Evolutionary conservation across 2,329 filamentous ascomycete genomes (phyloP).

Genomic region (Ramularia collo-cygni): DNA sequence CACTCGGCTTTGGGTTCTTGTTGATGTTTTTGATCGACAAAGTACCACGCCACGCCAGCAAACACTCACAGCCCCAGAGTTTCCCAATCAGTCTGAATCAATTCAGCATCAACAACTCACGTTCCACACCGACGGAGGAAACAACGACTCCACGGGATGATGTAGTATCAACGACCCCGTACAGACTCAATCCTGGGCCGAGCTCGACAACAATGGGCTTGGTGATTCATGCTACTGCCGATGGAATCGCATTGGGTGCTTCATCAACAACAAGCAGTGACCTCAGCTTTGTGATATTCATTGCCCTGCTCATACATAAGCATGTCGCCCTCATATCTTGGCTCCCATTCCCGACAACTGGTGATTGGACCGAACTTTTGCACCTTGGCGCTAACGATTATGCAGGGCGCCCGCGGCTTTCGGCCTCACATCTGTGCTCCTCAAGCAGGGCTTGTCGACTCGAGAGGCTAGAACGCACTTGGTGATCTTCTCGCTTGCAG

Average conservation of each 20-base stretch:
- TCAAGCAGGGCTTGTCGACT: constrained; percentile 88
- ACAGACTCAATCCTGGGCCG: constrained; percentile 21
- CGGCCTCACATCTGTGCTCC: constrained; percentile 78
- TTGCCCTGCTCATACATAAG: constrained; percentile 96
- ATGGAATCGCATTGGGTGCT: constrained; percentile 92
- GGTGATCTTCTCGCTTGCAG: constrained; percentile 83
- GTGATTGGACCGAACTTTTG: too few relatives aligned
- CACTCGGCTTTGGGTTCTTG: constrained; percentile 80
- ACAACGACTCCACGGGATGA: constrained; percentile 25
- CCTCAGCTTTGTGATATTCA: constrained; percentile 83
- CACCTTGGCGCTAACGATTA: constrained; percentile 31
- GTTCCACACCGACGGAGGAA: constrained; percentile 18
- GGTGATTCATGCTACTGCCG: constrained; percentile 92
- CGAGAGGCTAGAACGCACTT: constrained; percentile 77
- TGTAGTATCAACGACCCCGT: background rate
- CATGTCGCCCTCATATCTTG: too few relatives aligned
- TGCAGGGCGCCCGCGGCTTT: constrained; percentile 70
- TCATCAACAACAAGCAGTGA: constrained; percentile 63
- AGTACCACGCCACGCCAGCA: constrained; percentile 63
- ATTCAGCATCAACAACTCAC: constrained; percentile 46
- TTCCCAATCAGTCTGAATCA: constrained; percentile 87
- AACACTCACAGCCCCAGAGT: constrained; percentile 49
- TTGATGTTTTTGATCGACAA: constrained; percentile 96
- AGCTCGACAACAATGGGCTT: constrained; percentile 68
- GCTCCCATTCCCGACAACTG: too few relatives aligned